Evolutionary conservation across 176 grass and related monocot species (phyloP).

Genomic region (Musa acuminata): DNA sequence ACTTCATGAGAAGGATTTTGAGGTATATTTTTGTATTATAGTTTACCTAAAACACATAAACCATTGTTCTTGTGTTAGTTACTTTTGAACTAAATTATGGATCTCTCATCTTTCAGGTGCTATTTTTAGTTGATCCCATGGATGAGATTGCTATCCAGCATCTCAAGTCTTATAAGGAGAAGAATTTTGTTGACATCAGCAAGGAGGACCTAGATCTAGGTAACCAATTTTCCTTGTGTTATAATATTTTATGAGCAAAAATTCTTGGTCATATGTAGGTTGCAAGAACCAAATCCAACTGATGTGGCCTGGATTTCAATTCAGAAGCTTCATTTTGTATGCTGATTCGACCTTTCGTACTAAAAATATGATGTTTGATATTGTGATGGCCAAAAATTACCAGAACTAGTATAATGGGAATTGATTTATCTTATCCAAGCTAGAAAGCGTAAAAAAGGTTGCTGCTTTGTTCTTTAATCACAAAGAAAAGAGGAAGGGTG

Average conservation of each 20-base stretch:
- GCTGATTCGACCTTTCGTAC: too few relatives aligned
- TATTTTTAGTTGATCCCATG: slow-evolving; percentile 94
- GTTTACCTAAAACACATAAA: not conserved
- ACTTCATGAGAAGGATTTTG: slow-evolving; percentile 73
- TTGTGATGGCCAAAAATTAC: too few relatives aligned
- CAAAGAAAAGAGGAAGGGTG: too few relatives aligned
- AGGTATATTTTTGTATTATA: slow-evolving; percentile 39
- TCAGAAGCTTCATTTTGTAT: not conserved
- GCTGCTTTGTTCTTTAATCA: too few relatives aligned
- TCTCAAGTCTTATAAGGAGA: slow-evolving; percentile 91
- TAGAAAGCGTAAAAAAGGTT: too few relatives aligned
- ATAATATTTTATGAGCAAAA: too few relatives aligned
- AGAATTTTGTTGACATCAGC: slow-evolving; percentile 92
- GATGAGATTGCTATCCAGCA: slow-evolving; percentile 91
- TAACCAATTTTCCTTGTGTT: not conserved
- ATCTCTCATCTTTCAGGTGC: slow-evolving; percentile 41
- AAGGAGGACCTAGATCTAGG: slow-evolving; percentile 96
- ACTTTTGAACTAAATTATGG: not conserved
- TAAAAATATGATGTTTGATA: too few relatives aligned
- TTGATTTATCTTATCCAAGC: too few relatives aligned
- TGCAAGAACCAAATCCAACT: too few relatives aligned
- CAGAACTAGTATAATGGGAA: too few relatives aligned
- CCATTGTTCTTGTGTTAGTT: not conserved
- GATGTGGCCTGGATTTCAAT: too few relatives aligned
- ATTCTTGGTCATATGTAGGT: too few relatives aligned